Conservation (phyloP, 179 eudicot genomes). For the Dionaea muscipula region DNA sequence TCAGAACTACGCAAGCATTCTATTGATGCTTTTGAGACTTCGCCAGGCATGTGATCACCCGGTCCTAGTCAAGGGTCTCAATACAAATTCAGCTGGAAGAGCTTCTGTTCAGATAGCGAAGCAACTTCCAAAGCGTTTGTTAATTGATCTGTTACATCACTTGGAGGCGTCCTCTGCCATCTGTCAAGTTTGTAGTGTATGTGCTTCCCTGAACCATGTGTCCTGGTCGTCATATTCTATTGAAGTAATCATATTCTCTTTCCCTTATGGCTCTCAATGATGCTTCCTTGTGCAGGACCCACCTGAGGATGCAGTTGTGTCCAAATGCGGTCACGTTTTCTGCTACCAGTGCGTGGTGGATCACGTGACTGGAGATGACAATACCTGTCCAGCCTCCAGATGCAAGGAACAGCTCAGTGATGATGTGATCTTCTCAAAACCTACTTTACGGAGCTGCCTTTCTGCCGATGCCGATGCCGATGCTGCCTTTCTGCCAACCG, state of each 20-base stretch:
- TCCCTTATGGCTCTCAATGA: too few relatives aligned
- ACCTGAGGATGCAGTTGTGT: constrained; percentile 87
- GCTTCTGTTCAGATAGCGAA: constrained; percentile 46
- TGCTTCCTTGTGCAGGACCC: constrained; percentile 48
- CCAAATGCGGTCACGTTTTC: constrained; percentile 87
- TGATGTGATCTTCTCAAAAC: constrained; percentile 60
- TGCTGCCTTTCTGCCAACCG: constrained; percentile 22
- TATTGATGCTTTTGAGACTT: constrained; percentile 92
- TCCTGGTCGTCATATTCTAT: background rate
- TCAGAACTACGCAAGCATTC: constrained; percentile 93
- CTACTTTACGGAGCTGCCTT: constrained; percentile 59
- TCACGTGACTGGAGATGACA: constrained; percentile 66
- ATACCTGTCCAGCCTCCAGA: constrained; percentile 57
- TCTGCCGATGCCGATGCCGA: constrained; percentile 42
- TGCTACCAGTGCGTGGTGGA: constrained; percentile 91
- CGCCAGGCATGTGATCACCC: constrained; percentile 99
- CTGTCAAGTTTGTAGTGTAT: constrained; percentile 59
- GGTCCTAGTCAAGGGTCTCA: constrained; percentile 62
- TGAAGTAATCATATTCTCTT: too few relatives aligned
- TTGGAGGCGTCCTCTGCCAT: constrained; percentile 56
- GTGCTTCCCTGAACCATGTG: constrained; percentile 17
- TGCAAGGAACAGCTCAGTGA: constrained; percentile 74
- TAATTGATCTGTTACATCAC: constrained; percentile 35
- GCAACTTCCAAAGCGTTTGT: constrained; percentile 44
- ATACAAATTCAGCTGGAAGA: constrained; percentile 42